Evolutionary conservation across 352 stramenopile genomes (phyloP).

Genomic region (Albugo candida): DNA sequence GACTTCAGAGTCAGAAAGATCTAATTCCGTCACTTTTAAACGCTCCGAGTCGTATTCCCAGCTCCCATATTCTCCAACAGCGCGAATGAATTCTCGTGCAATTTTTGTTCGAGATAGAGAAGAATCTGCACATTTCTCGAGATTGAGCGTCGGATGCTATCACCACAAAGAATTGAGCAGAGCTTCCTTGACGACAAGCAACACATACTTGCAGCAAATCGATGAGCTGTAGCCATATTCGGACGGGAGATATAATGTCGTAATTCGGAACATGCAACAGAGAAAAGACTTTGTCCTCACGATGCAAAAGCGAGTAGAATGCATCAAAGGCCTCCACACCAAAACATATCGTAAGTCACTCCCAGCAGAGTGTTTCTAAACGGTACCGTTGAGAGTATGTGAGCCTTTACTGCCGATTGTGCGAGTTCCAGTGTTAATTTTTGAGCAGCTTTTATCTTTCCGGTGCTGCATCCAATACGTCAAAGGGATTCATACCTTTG

Average conservation of each 20-base stretch:
- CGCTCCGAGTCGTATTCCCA: slow-evolving; percentile 13
- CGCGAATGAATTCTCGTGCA: too few relatives aligned
- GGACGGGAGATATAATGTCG: slow-evolving; percentile 27
- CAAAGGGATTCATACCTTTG: background rate
- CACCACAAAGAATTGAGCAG: slow-evolving; percentile 3
- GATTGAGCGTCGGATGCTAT: slow-evolving; percentile 27
- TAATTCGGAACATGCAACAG: slow-evolving; percentile 41
- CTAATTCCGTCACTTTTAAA: background rate
- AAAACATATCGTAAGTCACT: background rate
- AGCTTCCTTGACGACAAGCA: background rate
- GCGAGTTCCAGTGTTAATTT: slow-evolving; percentile 63
- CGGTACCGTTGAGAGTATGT: slow-evolving; percentile 23
- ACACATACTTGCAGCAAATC: slow-evolving; percentile 48
- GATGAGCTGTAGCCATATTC: slow-evolving; percentile 55
- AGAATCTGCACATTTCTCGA: slow-evolving; percentile 21
- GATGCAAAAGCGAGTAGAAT: slow-evolving; percentile 48
- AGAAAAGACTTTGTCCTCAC: slow-evolving; percentile 5
- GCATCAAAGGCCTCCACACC: slow-evolving; percentile 37
- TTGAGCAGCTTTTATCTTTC: slow-evolving; percentile 60
- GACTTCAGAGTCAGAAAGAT: slow-evolving; percentile 2
- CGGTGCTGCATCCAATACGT: slow-evolving; percentile 14
- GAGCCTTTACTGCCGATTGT: slow-evolving; percentile 24
- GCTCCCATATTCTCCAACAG: background rate
- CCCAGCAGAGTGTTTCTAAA: background rate
- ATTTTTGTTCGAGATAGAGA: background rate